Evolutionary conservation across 2,329 filamentous ascomycete genomes (phyloP).

Genomic region (Trematosphaeria pertusa): DNA sequence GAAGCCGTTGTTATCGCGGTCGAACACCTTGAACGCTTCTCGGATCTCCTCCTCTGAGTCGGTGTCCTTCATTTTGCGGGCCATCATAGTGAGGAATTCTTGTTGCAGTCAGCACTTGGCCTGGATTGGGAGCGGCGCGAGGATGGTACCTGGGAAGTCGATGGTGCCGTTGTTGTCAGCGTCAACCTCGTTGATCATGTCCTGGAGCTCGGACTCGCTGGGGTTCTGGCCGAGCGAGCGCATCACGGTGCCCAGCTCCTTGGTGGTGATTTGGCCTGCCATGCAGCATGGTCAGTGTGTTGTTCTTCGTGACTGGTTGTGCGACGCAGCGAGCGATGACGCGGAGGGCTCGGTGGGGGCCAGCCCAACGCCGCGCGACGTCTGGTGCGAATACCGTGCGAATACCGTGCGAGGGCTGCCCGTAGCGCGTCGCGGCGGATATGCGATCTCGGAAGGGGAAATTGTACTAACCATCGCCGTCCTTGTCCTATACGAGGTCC

Average conservation of each 20-base stretch:
- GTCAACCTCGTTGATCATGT: slow-evolving; percentile 73
- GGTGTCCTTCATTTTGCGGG: slow-evolving; percentile 66
- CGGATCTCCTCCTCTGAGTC: slow-evolving; percentile 70
- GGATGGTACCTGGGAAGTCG: slow-evolving; percentile 63
- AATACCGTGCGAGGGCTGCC: no score
- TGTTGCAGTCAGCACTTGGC: slow-evolving; percentile 15
- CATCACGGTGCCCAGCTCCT: slow-evolving; percentile 70
- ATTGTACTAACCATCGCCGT: slow-evolving; percentile 60
- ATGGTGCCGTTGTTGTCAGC: slow-evolving; percentile 70
- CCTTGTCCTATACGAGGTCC: slow-evolving; percentile 58
- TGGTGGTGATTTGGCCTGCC: slow-evolving; percentile 68
- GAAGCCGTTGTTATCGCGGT: slow-evolving; percentile 70
- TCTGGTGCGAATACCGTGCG: background rate
- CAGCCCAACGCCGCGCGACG: slow-evolving; percentile 6
- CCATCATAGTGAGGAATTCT: slow-evolving; percentile 74
- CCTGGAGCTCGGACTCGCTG: slow-evolving; percentile 67
- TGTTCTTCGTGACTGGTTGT: slow-evolving; percentile 11
- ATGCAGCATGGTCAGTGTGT: slow-evolving; percentile 29
- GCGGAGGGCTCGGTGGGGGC: slow-evolving; percentile 6
- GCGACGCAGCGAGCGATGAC: slow-evolving; percentile 15
- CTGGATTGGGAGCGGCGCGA: background rate
- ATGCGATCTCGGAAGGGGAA: slow-evolving; percentile 3
- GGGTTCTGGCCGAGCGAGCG: slow-evolving; percentile 68
- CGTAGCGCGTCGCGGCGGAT: no score
- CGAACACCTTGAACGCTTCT: slow-evolving; percentile 71